Conservation (phyloP, 768 basidiomycete genomes). For the Phanerochaete sordida region DNA sequence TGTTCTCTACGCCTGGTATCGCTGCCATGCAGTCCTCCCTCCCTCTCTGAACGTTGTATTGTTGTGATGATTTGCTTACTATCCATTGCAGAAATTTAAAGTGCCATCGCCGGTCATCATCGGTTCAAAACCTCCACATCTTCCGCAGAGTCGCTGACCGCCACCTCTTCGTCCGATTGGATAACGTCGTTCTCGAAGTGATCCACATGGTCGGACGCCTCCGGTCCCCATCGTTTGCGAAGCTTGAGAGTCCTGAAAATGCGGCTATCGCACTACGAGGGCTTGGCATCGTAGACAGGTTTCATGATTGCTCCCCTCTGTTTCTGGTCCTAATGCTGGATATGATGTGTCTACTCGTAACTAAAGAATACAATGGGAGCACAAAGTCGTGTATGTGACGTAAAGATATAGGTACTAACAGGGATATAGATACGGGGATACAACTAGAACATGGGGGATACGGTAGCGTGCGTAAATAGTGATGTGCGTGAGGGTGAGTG, state of each 20-base stretch:
- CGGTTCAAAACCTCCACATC: too few relatives aligned
- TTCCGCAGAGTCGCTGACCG: too few relatives aligned
- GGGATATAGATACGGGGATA: not conserved
- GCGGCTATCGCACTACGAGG: too few relatives aligned
- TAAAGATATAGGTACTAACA: not conserved
- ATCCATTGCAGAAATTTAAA: conserved; percentile 11
- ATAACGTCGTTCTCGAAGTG: too few relatives aligned
- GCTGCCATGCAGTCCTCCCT: not conserved
- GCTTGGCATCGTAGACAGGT: too few relatives aligned
- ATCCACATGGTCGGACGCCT: too few relatives aligned
- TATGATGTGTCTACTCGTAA: not conserved
- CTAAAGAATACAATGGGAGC: not conserved
- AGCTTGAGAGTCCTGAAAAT: too few relatives aligned
- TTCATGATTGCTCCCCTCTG: too few relatives aligned
- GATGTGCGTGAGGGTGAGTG: not conserved
- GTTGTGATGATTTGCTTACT: conserved; percentile 3
- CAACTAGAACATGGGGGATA: not conserved
- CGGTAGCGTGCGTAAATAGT: not conserved
- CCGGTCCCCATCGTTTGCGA: too few relatives aligned
- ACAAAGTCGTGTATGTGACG: not conserved
- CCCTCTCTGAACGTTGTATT: not conserved
- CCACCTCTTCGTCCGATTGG: too few relatives aligned
- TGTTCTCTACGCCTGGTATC: not conserved
- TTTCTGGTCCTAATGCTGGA: too few relatives aligned
- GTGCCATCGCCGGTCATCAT: too few relatives aligned